phyloP scores from a whole-genome alignment of 371 early-diverging fungal species.

The Lichtheimia hyalospora region DNA sequence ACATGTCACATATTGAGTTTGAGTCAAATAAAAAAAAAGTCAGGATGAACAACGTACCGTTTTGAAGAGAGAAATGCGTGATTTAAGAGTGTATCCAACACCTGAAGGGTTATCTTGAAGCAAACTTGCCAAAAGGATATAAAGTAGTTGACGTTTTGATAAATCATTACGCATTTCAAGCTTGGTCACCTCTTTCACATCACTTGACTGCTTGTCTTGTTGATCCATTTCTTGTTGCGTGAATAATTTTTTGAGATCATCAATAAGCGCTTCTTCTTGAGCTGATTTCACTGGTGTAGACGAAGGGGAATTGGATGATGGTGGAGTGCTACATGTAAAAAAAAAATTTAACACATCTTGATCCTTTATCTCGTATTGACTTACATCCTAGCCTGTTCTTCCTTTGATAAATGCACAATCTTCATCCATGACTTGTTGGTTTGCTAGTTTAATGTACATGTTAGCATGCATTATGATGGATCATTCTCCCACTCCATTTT shows the following conservation, averaged over 20 bases:
- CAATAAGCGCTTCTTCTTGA: slow-evolving; percentile 49
- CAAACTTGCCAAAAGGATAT: slow-evolving; percentile 57
- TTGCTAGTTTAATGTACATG: slow-evolving; percentile 1
- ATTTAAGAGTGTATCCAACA: slow-evolving; percentile 23
- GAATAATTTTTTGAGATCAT: slow-evolving; percentile 50
- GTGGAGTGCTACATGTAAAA: not conserved
- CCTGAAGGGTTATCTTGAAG: slow-evolving; percentile 46
- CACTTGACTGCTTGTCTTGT: slow-evolving; percentile 44
- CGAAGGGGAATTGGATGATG: slow-evolving; percentile 11
- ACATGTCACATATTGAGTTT: not conserved
- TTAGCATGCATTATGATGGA: not conserved
- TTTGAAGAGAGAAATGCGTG: slow-evolving; percentile 53
- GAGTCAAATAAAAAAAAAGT: not conserved
- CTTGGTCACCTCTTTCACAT: slow-evolving; percentile 74
- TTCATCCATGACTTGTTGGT: slow-evolving; percentile 65
- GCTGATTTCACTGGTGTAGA: slow-evolving; percentile 24
- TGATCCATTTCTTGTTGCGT: slow-evolving; percentile 21
- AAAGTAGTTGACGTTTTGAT: slow-evolving; percentile 65
- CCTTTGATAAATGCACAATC: slow-evolving; percentile 61
- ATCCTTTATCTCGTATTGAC: slow-evolving; percentile 23
- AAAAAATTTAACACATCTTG: not conserved
- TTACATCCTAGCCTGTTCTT: slow-evolving; percentile 59
- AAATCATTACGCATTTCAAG: slow-evolving; percentile 76
- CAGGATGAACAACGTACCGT: slow-evolving; percentile 32
- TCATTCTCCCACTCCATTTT: not conserved